Percentiles rank a stretch among this genome's conserved stretches.
phyloP scores from a whole-genome alignment of 148 eudicot species.

The Nepenthes gracilis region DNA sequence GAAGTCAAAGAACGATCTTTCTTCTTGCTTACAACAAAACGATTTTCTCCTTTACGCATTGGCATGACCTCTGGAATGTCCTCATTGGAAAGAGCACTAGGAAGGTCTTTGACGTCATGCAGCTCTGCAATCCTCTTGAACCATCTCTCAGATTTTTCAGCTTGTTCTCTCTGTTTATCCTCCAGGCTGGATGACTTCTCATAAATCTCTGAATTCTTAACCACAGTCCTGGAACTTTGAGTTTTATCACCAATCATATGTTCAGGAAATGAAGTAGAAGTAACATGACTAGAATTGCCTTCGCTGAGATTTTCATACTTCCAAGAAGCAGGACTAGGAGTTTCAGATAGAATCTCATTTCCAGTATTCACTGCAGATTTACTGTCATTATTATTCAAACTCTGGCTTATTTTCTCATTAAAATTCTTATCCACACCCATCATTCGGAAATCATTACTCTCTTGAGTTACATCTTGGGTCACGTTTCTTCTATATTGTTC shows the following conservation, averaged over 20 bases:
- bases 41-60: slow-evolving; percentile 65
- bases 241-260: slow-evolving; percentile 20
- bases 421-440: slow-evolving; percentile 11
- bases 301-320: slow-evolving; percentile 3
- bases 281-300: slow-evolving; percentile 13
- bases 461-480: slow-evolving; percentile 3
- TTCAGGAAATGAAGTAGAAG: slow-evolving; percentile 25
- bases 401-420: slow-evolving; percentile 9
- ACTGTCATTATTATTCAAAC: slow-evolving; percentile 2
- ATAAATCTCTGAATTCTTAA: slow-evolving; percentile 2
- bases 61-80: slow-evolving; percentile 81
- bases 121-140: slow-evolving; percentile 39
- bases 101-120: slow-evolving; percentile 27
- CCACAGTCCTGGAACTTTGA: slow-evolving; percentile 7
- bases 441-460: slow-evolving; percentile 6
- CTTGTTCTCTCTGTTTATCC: slow-evolving; percentile 16
- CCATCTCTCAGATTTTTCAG: slow-evolving; percentile 44
- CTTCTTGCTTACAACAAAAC: slow-evolving; percentile 63
- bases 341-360: neutral
- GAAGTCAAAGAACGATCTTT: slow-evolving; percentile 78
- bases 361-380: slow-evolving; percentile 4
- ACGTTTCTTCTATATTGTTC: slow-evolving; percentile 15
- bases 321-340: slow-evolving; percentile 10
- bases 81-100: slow-evolving; percentile 32
- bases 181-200: slow-evolving; percentile 12